Percentiles rank a stretch among this genome's conserved stretches.
phyloP scores from a whole-genome alignment of 768 basidiomycete genomes.

The Hygrocybe coccinea region DNA sequence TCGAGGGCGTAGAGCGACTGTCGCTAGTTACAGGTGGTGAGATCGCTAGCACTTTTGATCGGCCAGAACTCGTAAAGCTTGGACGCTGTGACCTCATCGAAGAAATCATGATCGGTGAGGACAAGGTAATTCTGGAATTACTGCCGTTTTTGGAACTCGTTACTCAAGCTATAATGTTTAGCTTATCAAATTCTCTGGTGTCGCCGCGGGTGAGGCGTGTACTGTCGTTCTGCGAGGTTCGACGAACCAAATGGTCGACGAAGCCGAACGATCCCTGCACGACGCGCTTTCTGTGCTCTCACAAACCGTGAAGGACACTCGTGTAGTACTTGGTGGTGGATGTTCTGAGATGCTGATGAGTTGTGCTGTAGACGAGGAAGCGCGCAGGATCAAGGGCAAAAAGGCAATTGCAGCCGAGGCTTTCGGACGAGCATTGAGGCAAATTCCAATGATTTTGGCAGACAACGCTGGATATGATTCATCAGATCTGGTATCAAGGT shows the following conservation, averaged over 20 bases:
- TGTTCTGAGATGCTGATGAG: conserved; percentile 99
- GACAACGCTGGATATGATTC: conserved; percentile 99
- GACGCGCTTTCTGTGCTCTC: conserved; percentile 96
- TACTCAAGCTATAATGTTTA: conserved; percentile 27
- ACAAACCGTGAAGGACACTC: conserved; percentile 96
- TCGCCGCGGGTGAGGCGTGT: conserved; percentile 95
- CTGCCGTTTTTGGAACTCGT: background rate
- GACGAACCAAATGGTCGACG: conserved; percentile 98
- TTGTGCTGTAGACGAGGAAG: conserved; percentile 86
- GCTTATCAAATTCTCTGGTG: conserved; percentile 99
- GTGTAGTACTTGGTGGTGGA: conserved; percentile 90
- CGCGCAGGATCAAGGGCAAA: conserved; percentile 83
- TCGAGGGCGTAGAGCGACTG: conserved; percentile 95
- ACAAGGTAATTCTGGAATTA: conserved; percentile 60
- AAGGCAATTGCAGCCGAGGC: conserved; percentile 94
- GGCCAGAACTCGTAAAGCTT: conserved; percentile 87
- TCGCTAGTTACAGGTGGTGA: conserved; percentile 97
- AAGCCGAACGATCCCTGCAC: conserved; percentile 95
- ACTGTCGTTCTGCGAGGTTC: conserved; percentile 97
- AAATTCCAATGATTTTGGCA: conserved; percentile 94
- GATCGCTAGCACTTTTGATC: conserved; percentile 92
- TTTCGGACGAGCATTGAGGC: conserved; percentile 81
- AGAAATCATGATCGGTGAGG: conserved; percentile 99
- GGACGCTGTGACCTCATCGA: conserved; percentile 93
- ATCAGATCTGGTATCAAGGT: conserved; percentile 84